Base-by-base conservation (phyloP, 345 rosid species). In the Raphanus sativus region DNA sequence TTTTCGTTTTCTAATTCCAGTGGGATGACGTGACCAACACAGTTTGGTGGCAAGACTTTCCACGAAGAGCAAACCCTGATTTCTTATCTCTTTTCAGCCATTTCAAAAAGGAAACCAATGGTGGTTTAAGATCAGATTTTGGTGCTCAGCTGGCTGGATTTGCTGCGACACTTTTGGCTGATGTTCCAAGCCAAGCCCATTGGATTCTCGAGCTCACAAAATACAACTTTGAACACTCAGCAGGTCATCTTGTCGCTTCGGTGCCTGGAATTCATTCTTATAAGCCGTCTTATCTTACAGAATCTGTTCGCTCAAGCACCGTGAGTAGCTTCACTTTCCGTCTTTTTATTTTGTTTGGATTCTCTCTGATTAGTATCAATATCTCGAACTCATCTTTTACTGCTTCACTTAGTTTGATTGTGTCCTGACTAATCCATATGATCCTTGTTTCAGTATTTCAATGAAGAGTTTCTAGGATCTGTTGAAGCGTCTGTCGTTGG, bases 21-120 rank as follows among this genome's bases (percentile, higher is more conserved):
- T 94, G 98, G 98, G 85, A 85, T 77, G 87, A 75, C 60, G 93
- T 91, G 80, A 94, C 98, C 63, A 94, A 94, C 83, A 90, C 93
- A 4, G 66, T 94, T 70, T 94, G 97, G 98, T 94, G 98, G 98
- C 97, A 94, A 94, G 97, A 94, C 83, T 94, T 94, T 68, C 98
- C 96, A 38, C 71, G 81, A 38, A 86, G 91, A 86, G 71, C 80
- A 65, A 79, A 77, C 13, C 88, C 96, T 63, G 88, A 89, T 85
- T 78, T 83, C 77, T 84, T 82, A 64, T 88, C 97, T 67, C 90
- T 94, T 80, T 94, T 94, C 76, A 34, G 82, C 55, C 86, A 71
- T 75, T 65, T 82, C 76, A 26, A 26, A 65, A 77, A 74, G 82
- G 83, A 80, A 81, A 17, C 55, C 54, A 80, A 36, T 77, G 70